phyloP scores from a whole-genome alignment of 2,329 filamentous ascomycete genomes.

The Microdochium trichocladiopsis region DNA sequence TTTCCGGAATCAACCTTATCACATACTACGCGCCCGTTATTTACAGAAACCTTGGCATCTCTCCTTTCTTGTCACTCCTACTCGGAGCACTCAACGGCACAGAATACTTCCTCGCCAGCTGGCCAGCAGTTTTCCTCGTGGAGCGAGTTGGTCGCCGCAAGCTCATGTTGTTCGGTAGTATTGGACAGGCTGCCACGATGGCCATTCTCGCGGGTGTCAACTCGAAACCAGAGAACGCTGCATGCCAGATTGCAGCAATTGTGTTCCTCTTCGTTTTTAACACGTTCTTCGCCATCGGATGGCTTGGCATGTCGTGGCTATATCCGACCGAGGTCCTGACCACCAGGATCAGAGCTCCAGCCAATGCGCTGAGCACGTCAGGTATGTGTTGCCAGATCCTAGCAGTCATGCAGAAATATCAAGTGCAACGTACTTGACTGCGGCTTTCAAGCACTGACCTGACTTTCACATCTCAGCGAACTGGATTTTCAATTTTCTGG shows the following conservation, averaged over 20 bases:
- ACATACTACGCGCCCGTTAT: constrained; percentile 42
- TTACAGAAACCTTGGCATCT: constrained; percentile 41
- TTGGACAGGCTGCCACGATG: constrained; percentile 60
- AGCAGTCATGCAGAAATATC: too few species aligned
- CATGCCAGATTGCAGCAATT: constrained; percentile 21
- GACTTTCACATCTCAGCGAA: constrained; percentile 32
- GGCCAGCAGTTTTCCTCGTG: constrained; percentile 54
- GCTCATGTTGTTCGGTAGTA: constrained; percentile 65
- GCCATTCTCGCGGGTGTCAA: constrained; percentile 46
- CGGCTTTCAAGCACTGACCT: constrained; percentile 17
- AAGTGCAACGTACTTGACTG: too few species aligned
- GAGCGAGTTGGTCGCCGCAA: constrained; percentile 61
- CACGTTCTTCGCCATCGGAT: constrained; percentile 44
- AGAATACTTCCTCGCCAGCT: constrained; percentile 47
- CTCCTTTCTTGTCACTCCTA: constrained; percentile 48
- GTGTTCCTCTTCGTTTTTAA: constrained; percentile 44
- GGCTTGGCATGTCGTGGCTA: constrained; percentile 50
- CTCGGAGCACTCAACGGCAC: constrained; percentile 44
- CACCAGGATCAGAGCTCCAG: constrained; percentile 43
- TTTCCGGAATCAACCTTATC: constrained; percentile 32
- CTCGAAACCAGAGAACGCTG: constrained; percentile 15
- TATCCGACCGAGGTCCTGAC: constrained; percentile 51
- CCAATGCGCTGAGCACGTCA: constrained; percentile 43
- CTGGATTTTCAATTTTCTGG: constrained; percentile 58
- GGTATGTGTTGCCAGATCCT: constrained; percentile 20